These are phyloP conservation scores for Fomitopsis schrenkii DNA, from an alignment of 1,284 basidiomycete genomes.

Conservation along the genomic window DNA sequence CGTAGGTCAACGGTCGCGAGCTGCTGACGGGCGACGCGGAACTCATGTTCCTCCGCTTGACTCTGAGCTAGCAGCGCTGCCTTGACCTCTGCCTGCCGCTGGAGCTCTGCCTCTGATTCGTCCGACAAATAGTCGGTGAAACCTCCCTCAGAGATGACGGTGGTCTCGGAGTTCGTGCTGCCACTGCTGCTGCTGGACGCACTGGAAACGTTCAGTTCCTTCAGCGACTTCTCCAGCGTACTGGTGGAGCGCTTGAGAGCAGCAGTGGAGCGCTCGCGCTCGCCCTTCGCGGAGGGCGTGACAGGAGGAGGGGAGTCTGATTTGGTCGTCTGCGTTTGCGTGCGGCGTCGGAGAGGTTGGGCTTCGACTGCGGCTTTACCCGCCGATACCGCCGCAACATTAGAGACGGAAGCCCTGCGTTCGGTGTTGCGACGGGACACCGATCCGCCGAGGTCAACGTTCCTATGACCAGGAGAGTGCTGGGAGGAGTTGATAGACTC, in stretches of 20 bases:
- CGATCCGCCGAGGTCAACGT: constrained; percentile 48
- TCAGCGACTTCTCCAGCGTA: constrained; percentile 35
- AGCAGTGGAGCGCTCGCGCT: constrained; percentile 12
- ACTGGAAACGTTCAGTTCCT: constrained; percentile 38
- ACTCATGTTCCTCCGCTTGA: constrained; percentile 74
- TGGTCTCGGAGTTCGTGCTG: constrained; percentile 58
- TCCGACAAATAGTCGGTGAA: constrained; percentile 84
- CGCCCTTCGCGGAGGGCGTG: constrained; percentile 7
- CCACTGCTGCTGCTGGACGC: constrained; percentile 47
- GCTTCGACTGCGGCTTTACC: constrained; percentile 21
- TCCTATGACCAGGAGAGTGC: constrained; percentile 57
- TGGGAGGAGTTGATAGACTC: constrained; percentile 30
- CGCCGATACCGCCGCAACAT: constrained; percentile 30
- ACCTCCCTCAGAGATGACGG: constrained; percentile 75
- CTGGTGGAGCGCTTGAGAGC: constrained; percentile 16
- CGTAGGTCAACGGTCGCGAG: constrained; percentile 67
- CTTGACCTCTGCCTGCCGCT: constrained; percentile 73
- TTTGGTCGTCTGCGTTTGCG: constrained; percentile 22
- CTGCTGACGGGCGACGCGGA: constrained; percentile 71
- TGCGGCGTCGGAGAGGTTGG: constrained; percentile 26
- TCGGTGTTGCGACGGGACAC: constrained; percentile 41
- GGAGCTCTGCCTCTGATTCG: constrained; percentile 78
- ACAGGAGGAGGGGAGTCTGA: constrained; percentile 3
- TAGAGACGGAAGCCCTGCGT: constrained; percentile 46
- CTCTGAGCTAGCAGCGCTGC: constrained; percentile 73